A percentile compares a stretch with the other conserved stretches of the same genome.
Evolutionary conservation across 495 filamentous ascomycete species (phyloP).

Genomic region (Neurospora terricola): DNA sequence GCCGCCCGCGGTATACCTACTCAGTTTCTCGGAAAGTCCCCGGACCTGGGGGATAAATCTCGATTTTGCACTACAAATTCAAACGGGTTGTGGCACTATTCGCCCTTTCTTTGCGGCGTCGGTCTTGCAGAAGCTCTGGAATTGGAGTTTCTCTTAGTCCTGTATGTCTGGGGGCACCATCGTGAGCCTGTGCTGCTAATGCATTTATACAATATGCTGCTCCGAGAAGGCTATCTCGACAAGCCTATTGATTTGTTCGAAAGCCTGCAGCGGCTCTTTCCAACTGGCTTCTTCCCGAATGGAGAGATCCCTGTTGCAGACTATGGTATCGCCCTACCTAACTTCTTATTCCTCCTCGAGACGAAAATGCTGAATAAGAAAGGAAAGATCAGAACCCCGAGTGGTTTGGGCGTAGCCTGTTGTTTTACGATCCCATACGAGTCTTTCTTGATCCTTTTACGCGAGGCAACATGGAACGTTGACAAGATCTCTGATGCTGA

Average conservation of each 20-base stretch:
- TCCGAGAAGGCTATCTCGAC: slow-evolving; percentile 26
- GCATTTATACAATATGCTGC: slow-evolving; percentile 40
- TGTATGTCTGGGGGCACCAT: slow-evolving; percentile 24
- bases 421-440: background rate
- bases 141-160: slow-evolving; percentile 20
- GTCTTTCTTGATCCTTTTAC: background rate
- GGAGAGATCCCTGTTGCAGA: slow-evolving; percentile 22
- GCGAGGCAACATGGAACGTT: slow-evolving; percentile 18
- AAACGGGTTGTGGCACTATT: slow-evolving; percentile 42
- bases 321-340: slow-evolving; percentile 9
- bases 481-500: slow-evolving; percentile 23
- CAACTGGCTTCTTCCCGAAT: slow-evolving; percentile 16
- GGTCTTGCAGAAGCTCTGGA: slow-evolving; percentile 34
- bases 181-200: slow-evolving; percentile 7
- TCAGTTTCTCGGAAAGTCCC: background rate
- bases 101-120: slow-evolving; percentile 39
- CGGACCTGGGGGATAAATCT: slow-evolving; percentile 4
- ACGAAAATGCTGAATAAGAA: background rate
- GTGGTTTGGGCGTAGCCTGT: background rate
- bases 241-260: slow-evolving; percentile 14
- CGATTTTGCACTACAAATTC: slow-evolving; percentile 31
- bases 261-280: background rate
- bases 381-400: background rate
- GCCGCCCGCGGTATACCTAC: background rate
- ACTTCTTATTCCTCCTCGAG: background rate